These are phyloP conservation scores for Aureobasidium sp. DNA, from an alignment of 2,329 filamentous ascomycete species.

Conservation along the genomic window DNA sequence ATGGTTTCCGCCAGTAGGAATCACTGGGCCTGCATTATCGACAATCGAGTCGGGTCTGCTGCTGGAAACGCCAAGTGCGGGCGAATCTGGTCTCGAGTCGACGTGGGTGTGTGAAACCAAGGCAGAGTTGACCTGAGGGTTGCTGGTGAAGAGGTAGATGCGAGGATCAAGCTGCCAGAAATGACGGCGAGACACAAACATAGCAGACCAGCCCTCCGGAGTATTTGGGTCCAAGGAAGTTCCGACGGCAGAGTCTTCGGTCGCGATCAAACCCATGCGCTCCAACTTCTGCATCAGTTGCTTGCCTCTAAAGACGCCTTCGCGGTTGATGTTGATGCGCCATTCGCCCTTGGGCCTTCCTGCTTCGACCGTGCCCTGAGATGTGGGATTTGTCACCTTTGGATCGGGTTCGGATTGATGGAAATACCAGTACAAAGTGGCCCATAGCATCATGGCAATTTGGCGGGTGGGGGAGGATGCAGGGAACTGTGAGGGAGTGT, in stretches of 20 bases:
- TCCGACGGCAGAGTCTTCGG: conserved; percentile 68
- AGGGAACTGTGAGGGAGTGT: conserved; percentile 71
- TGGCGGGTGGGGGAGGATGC: conserved; percentile 75
- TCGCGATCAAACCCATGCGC: conserved; percentile 79
- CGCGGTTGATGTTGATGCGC: conserved; percentile 74
- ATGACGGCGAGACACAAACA: conserved; percentile 72
- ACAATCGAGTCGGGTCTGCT: conserved; percentile 1
- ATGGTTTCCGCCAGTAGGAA: not conserved
- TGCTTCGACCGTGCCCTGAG: conserved; percentile 54
- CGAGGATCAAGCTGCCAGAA: conserved; percentile 92
- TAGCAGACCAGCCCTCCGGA: conserved; percentile 60
- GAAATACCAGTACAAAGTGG: conserved; percentile 95
- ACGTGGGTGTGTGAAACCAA: conserved; percentile 33
- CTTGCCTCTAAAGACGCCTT: conserved; percentile 79
- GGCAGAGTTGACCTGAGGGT: conserved; percentile 34
- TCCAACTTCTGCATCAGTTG: conserved; percentile 86
- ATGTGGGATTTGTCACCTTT: conserved; percentile 56
- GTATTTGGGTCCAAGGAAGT: conserved; percentile 48
- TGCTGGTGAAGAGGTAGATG: conserved; percentile 79
- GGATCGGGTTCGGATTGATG: conserved; percentile 70
- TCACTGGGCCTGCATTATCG: conserved; percentile 1
- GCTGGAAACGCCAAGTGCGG: conserved; percentile 6
- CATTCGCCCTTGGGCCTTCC: conserved; percentile 80
- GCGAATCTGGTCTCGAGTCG: conserved; percentile 15
- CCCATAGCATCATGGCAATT: conserved; percentile 95